phyloP scores from a whole-genome alignment of 2,329 filamentous ascomycete species.

The Pyrenophora graminea region DNA sequence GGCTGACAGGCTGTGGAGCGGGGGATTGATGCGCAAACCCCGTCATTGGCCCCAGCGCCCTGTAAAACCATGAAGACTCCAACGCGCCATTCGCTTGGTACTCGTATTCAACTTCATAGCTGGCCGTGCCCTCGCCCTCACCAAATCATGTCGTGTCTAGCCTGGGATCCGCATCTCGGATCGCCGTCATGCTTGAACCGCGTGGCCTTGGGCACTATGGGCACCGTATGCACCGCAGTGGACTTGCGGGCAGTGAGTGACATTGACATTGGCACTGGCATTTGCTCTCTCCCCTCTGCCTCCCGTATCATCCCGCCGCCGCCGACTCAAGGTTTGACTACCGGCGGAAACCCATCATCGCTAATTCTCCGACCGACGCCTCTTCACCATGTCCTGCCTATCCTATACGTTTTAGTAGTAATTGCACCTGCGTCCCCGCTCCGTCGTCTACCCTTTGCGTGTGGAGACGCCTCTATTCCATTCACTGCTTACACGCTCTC shows the following conservation, averaged over 20 bases:
- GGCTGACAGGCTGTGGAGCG: slow-evolving; percentile 14
- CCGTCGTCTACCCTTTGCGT: background rate
- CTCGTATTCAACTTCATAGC: slow-evolving; percentile 16
- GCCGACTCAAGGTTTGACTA: too few species aligned
- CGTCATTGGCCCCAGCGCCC: slow-evolving; percentile 13
- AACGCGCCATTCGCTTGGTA: slow-evolving; percentile 11
- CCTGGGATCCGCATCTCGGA: slow-evolving; percentile 13
- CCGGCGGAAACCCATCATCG: too few species aligned
- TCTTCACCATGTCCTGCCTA: slow-evolving; percentile 1
- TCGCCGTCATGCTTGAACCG: background rate
- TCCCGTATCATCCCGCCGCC: too few species aligned
- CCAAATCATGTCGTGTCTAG: slow-evolving; percentile 4
- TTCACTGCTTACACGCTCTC: slow-evolving; percentile 7
- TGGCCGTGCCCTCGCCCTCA: slow-evolving; percentile 5
- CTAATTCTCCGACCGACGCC: background rate
- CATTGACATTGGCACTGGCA: background rate
- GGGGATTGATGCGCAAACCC: slow-evolving; percentile 1
- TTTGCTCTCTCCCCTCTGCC: too few species aligned
- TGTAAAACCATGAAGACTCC: slow-evolving; percentile 9
- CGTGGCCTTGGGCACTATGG: background rate
- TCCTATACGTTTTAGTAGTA: background rate
- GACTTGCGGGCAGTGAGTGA: background rate
- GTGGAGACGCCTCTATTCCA: background rate
- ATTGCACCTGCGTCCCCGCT: background rate
- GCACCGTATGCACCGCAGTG: background rate